Conservation (phyloP, 352 stramenopile genomes). For the Globisporangium spiculum region DNA sequence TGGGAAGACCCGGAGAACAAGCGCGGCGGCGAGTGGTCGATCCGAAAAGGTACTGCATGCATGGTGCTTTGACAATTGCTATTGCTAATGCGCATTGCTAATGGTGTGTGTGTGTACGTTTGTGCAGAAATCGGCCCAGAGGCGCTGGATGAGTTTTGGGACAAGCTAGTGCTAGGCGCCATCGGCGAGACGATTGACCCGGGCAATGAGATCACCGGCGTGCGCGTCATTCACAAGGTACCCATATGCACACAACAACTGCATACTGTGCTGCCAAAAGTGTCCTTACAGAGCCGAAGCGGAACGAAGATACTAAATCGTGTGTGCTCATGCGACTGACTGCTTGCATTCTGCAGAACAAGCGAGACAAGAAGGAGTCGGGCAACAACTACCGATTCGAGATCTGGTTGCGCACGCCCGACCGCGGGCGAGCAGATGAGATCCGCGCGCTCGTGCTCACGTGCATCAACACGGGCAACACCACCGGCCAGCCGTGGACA, state of each 20-base stretch:
- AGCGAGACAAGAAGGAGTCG: conserved; percentile 79
- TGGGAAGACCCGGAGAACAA: conserved; percentile 91
- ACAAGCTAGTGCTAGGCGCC: conserved; percentile 86
- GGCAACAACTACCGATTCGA: conserved; percentile 86
- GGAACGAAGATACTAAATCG: background rate
- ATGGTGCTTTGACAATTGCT: background rate
- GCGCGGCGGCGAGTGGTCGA: conserved; percentile 83
- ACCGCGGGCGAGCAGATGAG: conserved; percentile 62
- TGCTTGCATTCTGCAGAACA: conserved; percentile 44
- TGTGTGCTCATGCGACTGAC: background rate
- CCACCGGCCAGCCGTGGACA: conserved; percentile 40
- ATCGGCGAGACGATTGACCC: conserved; percentile 89
- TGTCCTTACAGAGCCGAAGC: background rate
- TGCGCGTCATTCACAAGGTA: conserved; percentile 91
- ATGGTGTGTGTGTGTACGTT: conserved; percentile 1
- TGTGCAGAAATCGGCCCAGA: conserved; percentile 63
- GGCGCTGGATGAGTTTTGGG: conserved; percentile 87
- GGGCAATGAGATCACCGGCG: conserved; percentile 87
- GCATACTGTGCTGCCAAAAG: background rate
- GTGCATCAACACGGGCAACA: conserved; percentile 63
- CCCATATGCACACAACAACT: background rate
- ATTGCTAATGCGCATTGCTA: conserved; percentile 2
- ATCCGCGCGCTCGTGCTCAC: conserved; percentile 71
- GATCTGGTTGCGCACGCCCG: conserved; percentile 72
- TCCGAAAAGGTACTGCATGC: conserved; percentile 55